Percentiles rank a stretch among this genome's conserved stretches.
Conservation (phyloP, 345 rosid species). For the Hypericum perforatum region DNA sequence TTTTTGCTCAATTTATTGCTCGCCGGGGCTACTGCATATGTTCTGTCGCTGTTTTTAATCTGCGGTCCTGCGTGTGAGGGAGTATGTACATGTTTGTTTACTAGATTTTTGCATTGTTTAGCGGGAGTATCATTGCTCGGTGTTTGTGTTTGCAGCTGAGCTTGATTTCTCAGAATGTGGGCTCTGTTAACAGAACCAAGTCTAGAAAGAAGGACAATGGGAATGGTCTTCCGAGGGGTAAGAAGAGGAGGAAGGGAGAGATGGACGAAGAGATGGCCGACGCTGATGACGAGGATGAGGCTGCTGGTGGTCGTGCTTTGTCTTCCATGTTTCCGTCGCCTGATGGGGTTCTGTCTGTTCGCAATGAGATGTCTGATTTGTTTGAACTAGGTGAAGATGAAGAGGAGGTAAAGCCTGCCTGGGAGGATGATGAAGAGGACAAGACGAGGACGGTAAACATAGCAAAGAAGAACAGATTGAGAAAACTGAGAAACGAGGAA, state of each 20-base stretch:
- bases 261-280: conserved; percentile 27
- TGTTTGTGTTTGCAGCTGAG: conserved; percentile 25
- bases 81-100: too few species aligned
- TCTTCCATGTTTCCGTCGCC: conserved; percentile 54
- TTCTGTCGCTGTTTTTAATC: too few species aligned
- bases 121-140: too few species aligned
- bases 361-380: conserved; percentile 30
- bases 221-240: conserved; percentile 10
- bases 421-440: conserved; percentile 95
- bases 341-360: conserved; percentile 16
- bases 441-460: conserved; percentile 35
- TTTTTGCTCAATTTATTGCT: too few species aligned
- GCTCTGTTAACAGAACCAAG: conserved; percentile 29
- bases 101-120: too few species aligned
- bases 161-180: conserved; percentile 56
- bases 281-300: conserved; percentile 20
- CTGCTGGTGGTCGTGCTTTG: conserved; percentile 33
- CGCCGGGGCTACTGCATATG: too few species aligned
- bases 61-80: too few species aligned
- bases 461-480: conserved; percentile 57
- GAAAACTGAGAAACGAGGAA: conserved; percentile 84
- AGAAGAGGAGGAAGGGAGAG: conserved; percentile 54
- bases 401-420: conserved; percentile 38
- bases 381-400: conserved; percentile 27
- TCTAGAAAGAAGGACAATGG: conserved; percentile 21